Conservation (phyloP, 129 eudicot species). For the Centrapalus pauciflorus region DNA sequence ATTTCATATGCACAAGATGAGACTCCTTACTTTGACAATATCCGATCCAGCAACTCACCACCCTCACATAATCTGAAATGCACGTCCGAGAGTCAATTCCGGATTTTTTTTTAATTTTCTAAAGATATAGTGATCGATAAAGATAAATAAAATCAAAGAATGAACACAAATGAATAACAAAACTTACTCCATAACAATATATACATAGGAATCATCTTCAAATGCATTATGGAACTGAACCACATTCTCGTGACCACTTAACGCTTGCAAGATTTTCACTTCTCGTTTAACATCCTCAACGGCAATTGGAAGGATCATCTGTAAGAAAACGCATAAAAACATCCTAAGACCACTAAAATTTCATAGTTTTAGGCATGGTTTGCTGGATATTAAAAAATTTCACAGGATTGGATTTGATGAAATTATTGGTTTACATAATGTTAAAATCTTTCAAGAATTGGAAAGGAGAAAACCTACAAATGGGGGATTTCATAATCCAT, state of each 20-base stretch:
- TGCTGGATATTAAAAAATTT: no score
- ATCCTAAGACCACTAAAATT: neutral
- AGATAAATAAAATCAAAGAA: neutral
- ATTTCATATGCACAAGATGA: conserved; percentile 14
- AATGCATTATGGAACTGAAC: conserved; percentile 83
- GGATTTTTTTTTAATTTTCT: neutral
- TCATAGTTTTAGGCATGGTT: neutral
- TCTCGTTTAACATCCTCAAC: conserved; percentile 98
- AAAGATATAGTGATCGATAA: neutral
- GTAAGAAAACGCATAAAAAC: conserved; percentile 13
- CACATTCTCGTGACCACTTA: conserved; percentile 89
- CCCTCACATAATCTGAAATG: conserved; percentile 87
- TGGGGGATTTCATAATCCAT: no score
- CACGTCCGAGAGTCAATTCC: neutral
- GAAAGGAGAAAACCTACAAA: no score
- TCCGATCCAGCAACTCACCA: conserved; percentile 93
- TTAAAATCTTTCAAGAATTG: no score
- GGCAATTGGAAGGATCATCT: conserved; percentile 97
- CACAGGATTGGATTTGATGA: no score
- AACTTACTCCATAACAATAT: conserved; percentile 98
- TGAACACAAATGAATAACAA: neutral
- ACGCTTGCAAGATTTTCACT: conserved; percentile 84
- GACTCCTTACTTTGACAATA: conserved; percentile 72
- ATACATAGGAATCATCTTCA: conserved; percentile 84
- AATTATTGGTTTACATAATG: no score